These are phyloP conservation scores for Schoenoplectus tabernaemontani DNA, from an alignment of 202 grass and related monocot genomes.

Conservation along the genomic window DNA sequence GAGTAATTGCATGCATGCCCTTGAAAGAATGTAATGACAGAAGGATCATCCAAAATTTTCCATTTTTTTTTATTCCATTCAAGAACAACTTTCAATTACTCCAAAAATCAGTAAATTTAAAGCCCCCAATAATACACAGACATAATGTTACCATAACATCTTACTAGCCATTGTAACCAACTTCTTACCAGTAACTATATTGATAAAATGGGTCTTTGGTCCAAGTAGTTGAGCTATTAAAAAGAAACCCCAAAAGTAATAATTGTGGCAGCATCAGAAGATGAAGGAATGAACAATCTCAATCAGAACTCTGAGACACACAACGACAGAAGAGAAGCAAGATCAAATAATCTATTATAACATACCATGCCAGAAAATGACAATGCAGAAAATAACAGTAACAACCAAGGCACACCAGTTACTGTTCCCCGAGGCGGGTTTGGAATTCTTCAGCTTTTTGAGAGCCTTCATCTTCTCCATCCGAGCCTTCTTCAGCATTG, in stretches of 20 bases:
- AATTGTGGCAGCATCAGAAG: neutral
- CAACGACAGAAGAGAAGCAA: neutral
- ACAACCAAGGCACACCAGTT: constrained; percentile 63
- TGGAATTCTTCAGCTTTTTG: constrained; percentile 85
- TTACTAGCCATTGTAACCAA: neutral
- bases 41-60: neutral
- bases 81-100: neutral
- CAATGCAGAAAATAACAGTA: constrained; percentile 84
- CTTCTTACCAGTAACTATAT: neutral
- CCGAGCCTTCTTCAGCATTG: constrained; percentile 62
- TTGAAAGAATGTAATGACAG: neutral
- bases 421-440: constrained; percentile 34
- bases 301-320: neutral
- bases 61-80: neutral
- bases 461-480: constrained; percentile 89
- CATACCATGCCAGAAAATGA: constrained; percentile 98
- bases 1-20: neutral
- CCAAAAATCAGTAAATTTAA: neutral
- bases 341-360: neutral
- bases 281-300: neutral
- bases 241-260: neutral
- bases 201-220: neutral
- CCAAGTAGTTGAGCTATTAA: neutral
- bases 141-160: neutral
- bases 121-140: neutral